Conservation (phyloP, 129 eudicot genomes). For the Pittosporum tobira region DNA sequence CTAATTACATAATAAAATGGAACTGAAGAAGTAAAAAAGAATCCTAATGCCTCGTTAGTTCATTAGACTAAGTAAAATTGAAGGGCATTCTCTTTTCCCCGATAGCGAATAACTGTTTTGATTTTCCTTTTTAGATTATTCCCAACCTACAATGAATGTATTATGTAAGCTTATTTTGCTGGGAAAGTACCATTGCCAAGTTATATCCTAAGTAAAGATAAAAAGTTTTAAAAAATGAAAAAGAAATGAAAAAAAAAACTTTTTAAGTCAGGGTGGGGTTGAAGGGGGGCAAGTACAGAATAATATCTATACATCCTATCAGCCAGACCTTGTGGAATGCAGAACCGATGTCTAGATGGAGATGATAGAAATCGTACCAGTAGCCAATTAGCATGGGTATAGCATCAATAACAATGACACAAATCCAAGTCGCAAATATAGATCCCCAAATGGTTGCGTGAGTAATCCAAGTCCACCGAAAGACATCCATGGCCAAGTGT, state of each 20-base stretch:
- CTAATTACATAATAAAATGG: neutral
- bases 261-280: no score
- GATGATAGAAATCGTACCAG: slow-evolving; percentile 49
- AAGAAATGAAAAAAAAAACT: no score
- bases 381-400: slow-evolving; percentile 65
- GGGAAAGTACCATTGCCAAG: no score
- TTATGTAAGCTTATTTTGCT: no score
- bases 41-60: neutral
- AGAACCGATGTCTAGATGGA: neutral
- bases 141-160: no score
- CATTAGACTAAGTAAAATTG: neutral
- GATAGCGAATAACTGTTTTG: no score
- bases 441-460: slow-evolving; percentile 91
- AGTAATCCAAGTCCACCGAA: slow-evolving; percentile 79
- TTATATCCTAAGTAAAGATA: no score
- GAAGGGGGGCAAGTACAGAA: no score
- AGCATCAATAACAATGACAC: slow-evolving; percentile 66
- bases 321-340: neutral
- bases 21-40: neutral
- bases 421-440: slow-evolving; percentile 61
- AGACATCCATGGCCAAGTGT: slow-evolving; percentile 88
- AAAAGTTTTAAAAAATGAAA: no score
- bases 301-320: no score
- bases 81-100: no score
- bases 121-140: no score